Base-by-base conservation (phyloP, 352 stramenopile genomes). In the Phytophthora palmivora region DNA sequence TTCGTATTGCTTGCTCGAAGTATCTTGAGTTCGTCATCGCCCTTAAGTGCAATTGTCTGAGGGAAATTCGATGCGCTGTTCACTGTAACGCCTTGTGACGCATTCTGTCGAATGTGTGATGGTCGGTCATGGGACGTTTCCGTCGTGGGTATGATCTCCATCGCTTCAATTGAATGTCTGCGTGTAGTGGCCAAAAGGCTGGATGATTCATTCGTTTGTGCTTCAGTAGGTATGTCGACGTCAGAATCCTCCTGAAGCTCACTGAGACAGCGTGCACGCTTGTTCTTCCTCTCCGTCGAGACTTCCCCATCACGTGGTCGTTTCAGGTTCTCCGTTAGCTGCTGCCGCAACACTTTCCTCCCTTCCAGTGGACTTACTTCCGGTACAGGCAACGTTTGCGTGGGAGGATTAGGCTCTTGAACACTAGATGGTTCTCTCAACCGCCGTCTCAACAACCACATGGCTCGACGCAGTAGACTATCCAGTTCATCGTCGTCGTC, bases 401-500 rank as follows among this genome's bases (percentile, higher is more conserved):
- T n/a, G n/a, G n/a, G 33, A 6, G 39, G 2, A 39, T 11, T 12
- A 21, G 22, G 6, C 26, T 48, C n/a, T 6, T 39, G 49, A 1
- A 33, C 41, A 26, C n/a, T 24, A 3, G 16, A 14, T 47, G 48
- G 6, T 3, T 34, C 33, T 33, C 15, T 32, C 12, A 37, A 21
- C 16, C 18, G 45, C 6, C 22, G 55, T 44, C 24, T 43, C 44
- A 44, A 28, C 7, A 57, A 36, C 15, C 32, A 4, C 44, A 32
- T 18, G 1, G 46, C 55, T 16, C 34, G 36, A 42, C 44, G 36
- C 3, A 56, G 28, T 2, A 57, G 36, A 4, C 30, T 16, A 26
- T 63, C 44, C 44, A 56, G 21, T n/a, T 63, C 44, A 15, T 51
- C 55, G 8, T 55, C 42, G 1, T 61, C 53, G 0, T 48, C 38